Base-by-base conservation (phyloP, 2,329 filamentous ascomycete species). In the Thelonectria rubi region DNA sequence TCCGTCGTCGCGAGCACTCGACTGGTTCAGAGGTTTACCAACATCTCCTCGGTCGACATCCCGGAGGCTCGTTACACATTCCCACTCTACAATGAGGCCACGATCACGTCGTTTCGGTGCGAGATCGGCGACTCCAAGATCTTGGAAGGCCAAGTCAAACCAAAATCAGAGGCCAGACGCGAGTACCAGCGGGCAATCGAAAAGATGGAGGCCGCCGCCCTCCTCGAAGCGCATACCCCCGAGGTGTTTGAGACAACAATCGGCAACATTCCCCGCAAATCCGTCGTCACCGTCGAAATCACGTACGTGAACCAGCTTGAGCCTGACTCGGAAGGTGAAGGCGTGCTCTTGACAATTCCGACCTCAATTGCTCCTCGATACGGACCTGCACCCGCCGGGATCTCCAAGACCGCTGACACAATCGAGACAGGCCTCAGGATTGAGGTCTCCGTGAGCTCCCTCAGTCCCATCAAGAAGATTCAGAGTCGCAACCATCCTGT, bases 161-260 rank as follows among this genome's bases (percentile, higher is more conserved):
- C 34, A 9, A 52, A 42, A 12, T 11, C 11, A 20, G 49, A 52
- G 9, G 49, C 37, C 9, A n/a, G n/a, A 14, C 34, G 24, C 10
- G 49, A 42, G 10, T 49, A 30, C 14, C 7, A 30, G 15, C 24
- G 21, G 46, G 46, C 46, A 3, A 39, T 40, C 7, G 6, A 18
- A 3, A 42, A 20, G 34, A 42, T 26, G 14, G n/a, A 18, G 18
- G 18, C 18, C 10, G 49, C 49, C 10, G 34, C n/a, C 15, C 32
- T 51, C 4, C 26, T 52, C 14, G 49, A 52, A 3, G n/a, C 39
- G 32, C 49, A 52, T 12, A 52, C 49, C 17, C 49, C 49, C 2
- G 34, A 52, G 12, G 32, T 52, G 17, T 52, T 52, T 20, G 20
- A 17, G 10, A 52, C 37, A 11, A 42, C 14, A 0, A 42, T 52